Evolutionary conservation across 2,329 filamentous ascomycete species (phyloP), one percentile per base, ranked within the genome.

Genomic region (Lasiodiplodia sp.): DNA sequence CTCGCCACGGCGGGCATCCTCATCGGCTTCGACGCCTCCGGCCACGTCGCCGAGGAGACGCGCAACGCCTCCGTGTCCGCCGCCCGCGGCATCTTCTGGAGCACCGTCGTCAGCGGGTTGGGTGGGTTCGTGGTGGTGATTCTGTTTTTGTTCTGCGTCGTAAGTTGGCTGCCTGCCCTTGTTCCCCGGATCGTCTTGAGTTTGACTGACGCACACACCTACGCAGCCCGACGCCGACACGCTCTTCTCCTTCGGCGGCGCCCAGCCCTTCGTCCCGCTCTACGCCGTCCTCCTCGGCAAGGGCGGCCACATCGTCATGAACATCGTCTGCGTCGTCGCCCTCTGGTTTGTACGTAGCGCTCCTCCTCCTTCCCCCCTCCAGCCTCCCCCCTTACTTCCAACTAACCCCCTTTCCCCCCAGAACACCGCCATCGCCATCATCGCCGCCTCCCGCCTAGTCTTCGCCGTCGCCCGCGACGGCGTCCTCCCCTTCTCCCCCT

Each of bases 401-500:
- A 25, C 37, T 23, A n/a, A 21, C 37, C 18, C 37, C 11, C n/a
- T 4, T 4, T 38, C 1, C 4, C 5, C n/a, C 58, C 10, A 82
- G 85, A 89, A 89, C 75, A 88, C 86, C 1, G 86, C 86, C 0
- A 86, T 89, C 68, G 86, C 86, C 23, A 84, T 88, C 55, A 82
- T 88, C 14, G 87, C 87, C 8, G 85, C 86, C 16, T 89, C 87
- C 4, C 84, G 87, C n/a, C 81, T 89, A 2, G 86, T 89, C 71
- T 89, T 88, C 74, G 87, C 87, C 52, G 87, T 89, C 4, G 87
- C 87, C 34, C 83, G 87, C 56, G 87, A 89, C 72, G 86, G 87
- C 44, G 86, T 89, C 23, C 79, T 89, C 2, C 87, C 87, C 0
- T 88, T 85, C 76, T 88, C 86, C 1, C 73, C 81, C 40, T 88